phyloP scores from a whole-genome alignment of 192 early-diverging fungal genomes.

The Linnemannia exigua region DNA sequence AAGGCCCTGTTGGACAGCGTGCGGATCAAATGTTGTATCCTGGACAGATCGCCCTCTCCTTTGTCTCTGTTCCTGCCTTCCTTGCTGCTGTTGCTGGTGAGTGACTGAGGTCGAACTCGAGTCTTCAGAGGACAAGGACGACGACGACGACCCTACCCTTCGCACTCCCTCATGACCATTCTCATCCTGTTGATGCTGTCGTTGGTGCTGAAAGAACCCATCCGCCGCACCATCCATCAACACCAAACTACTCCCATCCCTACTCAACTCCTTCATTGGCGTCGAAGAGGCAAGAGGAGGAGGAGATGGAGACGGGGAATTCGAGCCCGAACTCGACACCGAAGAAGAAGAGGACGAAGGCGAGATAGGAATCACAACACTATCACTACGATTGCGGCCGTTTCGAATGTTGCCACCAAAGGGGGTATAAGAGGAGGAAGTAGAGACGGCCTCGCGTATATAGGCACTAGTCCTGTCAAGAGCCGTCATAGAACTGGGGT shows the following conservation, averaged over 20 bases:
- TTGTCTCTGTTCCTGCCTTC: not conserved
- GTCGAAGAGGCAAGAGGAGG: not conserved
- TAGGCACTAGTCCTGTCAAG: slow-evolving; percentile 33
- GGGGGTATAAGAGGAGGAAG: not conserved
- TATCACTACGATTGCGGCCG: not conserved
- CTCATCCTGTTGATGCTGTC: not conserved
- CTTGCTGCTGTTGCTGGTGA: not conserved
- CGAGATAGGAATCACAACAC: slow-evolving; percentile 35
- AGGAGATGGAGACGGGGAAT: not conserved
- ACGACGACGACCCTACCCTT: not conserved
- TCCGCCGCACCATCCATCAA: not conserved
- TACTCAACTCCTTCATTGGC: not conserved
- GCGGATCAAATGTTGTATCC: not conserved
- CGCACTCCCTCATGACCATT: not conserved
- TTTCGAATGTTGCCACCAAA: not conserved
- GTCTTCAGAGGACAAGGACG: not conserved
- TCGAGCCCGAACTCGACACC: not conserved
- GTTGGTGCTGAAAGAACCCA: not conserved
- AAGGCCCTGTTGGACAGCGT: not conserved
- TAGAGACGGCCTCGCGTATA: slow-evolving; percentile 25
- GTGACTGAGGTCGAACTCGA: not conserved
- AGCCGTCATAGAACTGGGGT: slow-evolving; percentile 28
- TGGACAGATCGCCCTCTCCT: not conserved
- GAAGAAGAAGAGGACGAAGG: slow-evolving; percentile 7
- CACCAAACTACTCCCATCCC: not conserved